phyloP scores from a whole-genome alignment of 768 basidiomycete species.

The Cystofilobasidium capitatum region DNA sequence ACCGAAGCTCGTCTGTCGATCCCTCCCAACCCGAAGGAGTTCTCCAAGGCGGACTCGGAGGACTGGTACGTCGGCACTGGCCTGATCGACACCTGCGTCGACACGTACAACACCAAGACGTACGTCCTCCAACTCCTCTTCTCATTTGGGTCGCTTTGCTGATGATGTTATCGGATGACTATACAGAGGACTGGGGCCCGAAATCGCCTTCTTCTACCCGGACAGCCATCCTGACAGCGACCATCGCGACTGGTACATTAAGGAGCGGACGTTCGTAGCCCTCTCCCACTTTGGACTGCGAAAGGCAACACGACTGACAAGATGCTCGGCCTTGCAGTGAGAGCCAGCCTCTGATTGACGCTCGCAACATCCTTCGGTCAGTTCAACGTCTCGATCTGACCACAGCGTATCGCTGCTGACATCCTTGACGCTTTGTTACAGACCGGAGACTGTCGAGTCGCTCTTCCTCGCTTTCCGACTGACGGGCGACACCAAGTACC shows the following conservation, averaged over 20 bases:
- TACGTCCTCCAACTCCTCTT: constrained; percentile 9
- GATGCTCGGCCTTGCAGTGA: neutral
- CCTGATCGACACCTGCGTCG: constrained; percentile 78
- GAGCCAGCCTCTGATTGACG: constrained; percentile 52
- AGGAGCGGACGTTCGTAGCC: constrained; percentile 39
- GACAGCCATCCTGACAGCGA: constrained; percentile 48
- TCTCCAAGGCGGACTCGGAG: constrained; percentile 54
- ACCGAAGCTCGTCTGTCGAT: constrained; percentile 51
- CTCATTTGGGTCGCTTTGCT: neutral
- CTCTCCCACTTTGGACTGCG: neutral
- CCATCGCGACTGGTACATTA: constrained; percentile 81
- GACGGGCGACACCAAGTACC: constrained; percentile 71
- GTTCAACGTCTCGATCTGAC: constrained; percentile 44
- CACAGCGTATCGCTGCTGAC: neutral
- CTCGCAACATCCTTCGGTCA: constrained; percentile 81
- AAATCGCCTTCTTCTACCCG: constrained; percentile 77
- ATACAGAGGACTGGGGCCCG: constrained; percentile 74
- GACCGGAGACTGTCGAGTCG: constrained; percentile 90
- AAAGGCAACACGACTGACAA: too few species aligned
- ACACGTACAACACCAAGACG: constrained; percentile 44
- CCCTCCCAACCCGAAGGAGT: constrained; percentile 56
- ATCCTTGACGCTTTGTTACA: constrained; percentile 32
- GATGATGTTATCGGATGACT: constrained; percentile 42
- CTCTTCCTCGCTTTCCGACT: constrained; percentile 84
- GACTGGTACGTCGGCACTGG: constrained; percentile 76